Base-by-base conservation (phyloP, 306 rosid genomes). In the Castanea crenata region DNA sequence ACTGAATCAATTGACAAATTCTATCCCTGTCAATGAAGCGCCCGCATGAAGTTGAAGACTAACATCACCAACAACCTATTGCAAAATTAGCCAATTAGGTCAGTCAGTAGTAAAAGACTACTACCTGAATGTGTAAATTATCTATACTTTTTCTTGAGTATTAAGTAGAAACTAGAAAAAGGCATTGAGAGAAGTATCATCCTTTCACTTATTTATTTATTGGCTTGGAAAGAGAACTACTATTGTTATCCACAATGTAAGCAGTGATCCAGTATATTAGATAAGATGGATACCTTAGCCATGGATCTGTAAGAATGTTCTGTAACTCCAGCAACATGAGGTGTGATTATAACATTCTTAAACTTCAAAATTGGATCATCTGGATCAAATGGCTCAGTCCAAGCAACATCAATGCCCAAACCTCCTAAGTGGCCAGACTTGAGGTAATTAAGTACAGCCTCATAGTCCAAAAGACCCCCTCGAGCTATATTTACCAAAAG, bases 241-340 rank as follows among this genome's bases (percentile, higher is more conserved):
- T 7, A 14, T 18, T 5, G 74, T 34, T 38, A 31, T 46, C 27
- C 21, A 64, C 62, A 55, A 68, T 12, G 3, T 31, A 75, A 38
- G 35, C 69, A n/a, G 61, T 23, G 34, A 68, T 57, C 27, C 62
- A 27, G 23, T 3, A 64, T 5, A 71, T 34, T 64, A 54, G 76
- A 69, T 4, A 29, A 75, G 46, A 27, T 55, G 56, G 80, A 72
- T 73, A 92, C 97, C 97, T 92, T 92, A 59, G 98, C 90, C 98
- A 90, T 92, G 83, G 90, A 58, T 84, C 97, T 85, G 75, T 88
- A 94, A 73, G 98, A 86, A 63, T 78, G 65, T 76, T 94, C 98
- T 1, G 97, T 92, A 54, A 92, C 92, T 20, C 98, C 97, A 34
- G 93, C 98, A 62, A 94, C 85, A 81, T 94, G 98, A 82, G 98